These are phyloP conservation scores for Eragrostis curvula DNA, from an alignment of 176 grass and related monocot species.

Conservation along the genomic window DNA sequence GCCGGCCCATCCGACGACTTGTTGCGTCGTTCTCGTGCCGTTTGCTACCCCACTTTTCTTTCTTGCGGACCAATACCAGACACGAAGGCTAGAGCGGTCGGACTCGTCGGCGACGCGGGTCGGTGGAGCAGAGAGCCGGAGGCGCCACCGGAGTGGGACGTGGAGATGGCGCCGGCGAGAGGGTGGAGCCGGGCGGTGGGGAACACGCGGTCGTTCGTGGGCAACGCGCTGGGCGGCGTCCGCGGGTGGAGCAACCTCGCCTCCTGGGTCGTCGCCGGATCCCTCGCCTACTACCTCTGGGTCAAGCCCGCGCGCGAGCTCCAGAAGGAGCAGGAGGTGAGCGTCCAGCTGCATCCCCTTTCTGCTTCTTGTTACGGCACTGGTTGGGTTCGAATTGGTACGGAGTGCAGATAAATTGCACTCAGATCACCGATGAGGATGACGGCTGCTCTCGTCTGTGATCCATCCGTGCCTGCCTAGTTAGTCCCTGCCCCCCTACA, in stretches of 20 bases:
- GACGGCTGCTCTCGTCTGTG: not conserved
- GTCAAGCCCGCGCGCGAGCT: slow-evolving; percentile 73
- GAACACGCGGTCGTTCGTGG: slow-evolving; percentile 81
- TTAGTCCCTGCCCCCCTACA: not conserved
- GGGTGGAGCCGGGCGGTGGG: slow-evolving; percentile 58
- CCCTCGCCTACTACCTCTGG: slow-evolving; percentile 99
- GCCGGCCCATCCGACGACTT: not conserved
- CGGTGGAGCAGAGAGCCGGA: not conserved
- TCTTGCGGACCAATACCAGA: slow-evolving; percentile 51
- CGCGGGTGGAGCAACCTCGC: slow-evolving; percentile 86
- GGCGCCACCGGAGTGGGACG: not conserved
- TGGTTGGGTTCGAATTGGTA: not conserved
- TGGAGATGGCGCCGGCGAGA: slow-evolving; percentile 47
- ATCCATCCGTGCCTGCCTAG: not conserved
- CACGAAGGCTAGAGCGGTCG: slow-evolving; percentile 31
- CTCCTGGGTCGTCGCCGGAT: slow-evolving; percentile 88
- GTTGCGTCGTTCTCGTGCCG: not conserved
- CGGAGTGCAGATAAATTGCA: not conserved
- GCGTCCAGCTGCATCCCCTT: not conserved
- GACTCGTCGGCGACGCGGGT: slow-evolving; percentile 29
- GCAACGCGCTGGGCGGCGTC: slow-evolving; percentile 87
- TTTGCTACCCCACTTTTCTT: slow-evolving; percentile 6
- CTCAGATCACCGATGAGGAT: not conserved
- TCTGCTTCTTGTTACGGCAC: not conserved
- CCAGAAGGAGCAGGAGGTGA: slow-evolving; percentile 89